Evolutionary conservation across 306 rosid species (phyloP).

Genomic region (Malus domestica): DNA sequence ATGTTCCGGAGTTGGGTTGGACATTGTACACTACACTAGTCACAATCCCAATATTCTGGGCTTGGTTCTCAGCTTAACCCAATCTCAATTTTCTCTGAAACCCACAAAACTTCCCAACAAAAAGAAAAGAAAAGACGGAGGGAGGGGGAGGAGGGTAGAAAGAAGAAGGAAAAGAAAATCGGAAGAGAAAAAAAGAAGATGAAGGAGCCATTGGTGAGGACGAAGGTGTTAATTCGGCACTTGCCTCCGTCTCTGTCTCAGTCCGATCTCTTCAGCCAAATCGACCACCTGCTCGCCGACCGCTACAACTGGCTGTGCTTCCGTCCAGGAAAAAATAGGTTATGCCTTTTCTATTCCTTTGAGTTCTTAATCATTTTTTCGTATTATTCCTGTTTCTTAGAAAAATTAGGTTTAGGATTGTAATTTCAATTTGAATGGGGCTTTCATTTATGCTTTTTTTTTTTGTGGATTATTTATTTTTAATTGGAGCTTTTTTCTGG

Average conservation of each 20-base stretch:
- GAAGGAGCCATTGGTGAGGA: conserved; percentile 59
- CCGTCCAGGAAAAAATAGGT: conserved; percentile 77
- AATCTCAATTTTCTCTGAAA: not conserved
- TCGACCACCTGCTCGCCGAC: conserved; percentile 51
- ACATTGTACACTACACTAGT: not conserved
- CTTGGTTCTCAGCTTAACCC: not conserved
- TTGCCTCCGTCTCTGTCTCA: conserved; percentile 82
- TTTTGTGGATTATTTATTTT: not conserved
- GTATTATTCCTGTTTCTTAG: not conserved
- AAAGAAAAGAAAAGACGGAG: too few relatives aligned
- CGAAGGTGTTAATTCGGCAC: conserved; percentile 80
- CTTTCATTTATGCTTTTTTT: not conserved
- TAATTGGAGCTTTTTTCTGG: not conserved
- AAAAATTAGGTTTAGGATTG: not conserved
- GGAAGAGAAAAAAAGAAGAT: conserved; percentile 26
- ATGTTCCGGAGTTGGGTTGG: not conserved
- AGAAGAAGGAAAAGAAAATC: not conserved
- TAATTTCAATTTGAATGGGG: not conserved
- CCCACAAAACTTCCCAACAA: too few relatives aligned
- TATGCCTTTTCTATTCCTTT: not conserved
- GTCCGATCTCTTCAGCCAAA: conserved; percentile 73
- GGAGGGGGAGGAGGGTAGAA: not conserved
- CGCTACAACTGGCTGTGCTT: conserved; percentile 66
- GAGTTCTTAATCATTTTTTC: not conserved
- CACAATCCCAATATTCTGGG: not conserved